Evolutionary conservation across 1,284 basidiomycete species (phyloP).

Genomic region (Earliella scabrosa): DNA sequence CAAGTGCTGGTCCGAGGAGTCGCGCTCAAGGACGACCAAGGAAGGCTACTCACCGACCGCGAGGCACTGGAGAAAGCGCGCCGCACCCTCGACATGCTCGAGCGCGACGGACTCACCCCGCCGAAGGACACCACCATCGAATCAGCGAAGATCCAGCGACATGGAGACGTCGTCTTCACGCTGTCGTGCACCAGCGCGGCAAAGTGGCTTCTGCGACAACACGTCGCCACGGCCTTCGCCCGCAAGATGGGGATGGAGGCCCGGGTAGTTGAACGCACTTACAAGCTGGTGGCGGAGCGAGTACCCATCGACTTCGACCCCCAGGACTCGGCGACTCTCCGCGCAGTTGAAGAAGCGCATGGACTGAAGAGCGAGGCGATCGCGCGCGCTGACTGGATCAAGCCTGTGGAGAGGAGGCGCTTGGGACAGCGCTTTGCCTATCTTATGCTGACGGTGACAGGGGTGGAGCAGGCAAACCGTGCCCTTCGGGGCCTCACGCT

Average conservation of each 20-base stretch:
- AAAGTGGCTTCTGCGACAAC: neutral
- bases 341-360: neutral
- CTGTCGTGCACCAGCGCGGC: neutral
- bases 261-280: neutral
- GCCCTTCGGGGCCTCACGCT: slow-evolving; percentile 14
- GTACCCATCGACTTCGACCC: slow-evolving; percentile 7
- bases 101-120: neutral
- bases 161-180: slow-evolving; percentile 1
- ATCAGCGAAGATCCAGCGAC: neutral
- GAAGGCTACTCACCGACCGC: neutral
- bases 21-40: neutral
- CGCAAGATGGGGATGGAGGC: slow-evolving; percentile 3
- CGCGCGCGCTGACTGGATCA: neutral
- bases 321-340: neutral
- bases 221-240: slow-evolving; percentile 4
- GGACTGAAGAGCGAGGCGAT: neutral
- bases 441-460: neutral
- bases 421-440: neutral
- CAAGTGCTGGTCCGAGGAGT: slow-evolving; percentile 5
- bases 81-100: neutral
- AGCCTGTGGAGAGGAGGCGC: neutral
- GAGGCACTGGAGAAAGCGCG: neutral
- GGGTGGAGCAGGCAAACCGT: slow-evolving; percentile 11
- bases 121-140: neutral
- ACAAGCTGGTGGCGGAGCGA: slow-evolving; percentile 7